Percentiles rank a stretch among this genome's conserved stretches.
These are phyloP conservation scores for Breynia disticha DNA, from an alignment of 441 rosid species.

Conservation along the genomic window DNA sequence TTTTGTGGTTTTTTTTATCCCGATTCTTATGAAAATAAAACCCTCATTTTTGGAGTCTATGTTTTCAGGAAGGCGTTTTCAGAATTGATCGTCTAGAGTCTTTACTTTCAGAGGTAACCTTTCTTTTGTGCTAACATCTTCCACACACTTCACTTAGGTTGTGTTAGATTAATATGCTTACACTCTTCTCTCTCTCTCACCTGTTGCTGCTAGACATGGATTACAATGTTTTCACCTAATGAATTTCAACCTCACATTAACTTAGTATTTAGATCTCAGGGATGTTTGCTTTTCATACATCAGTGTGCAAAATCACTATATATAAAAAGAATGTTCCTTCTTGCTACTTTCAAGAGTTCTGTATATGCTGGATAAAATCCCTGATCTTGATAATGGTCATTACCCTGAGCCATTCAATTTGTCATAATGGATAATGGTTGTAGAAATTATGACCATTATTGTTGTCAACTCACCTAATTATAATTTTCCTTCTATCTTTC, in stretches of 20 bases:
- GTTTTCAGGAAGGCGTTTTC: constrained; percentile 70
- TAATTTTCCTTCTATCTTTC: not conserved
- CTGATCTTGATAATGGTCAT: not conserved
- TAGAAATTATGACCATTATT: not conserved
- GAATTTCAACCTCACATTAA: not conserved
- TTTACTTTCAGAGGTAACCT: constrained; percentile 66
- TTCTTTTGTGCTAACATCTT: constrained; percentile 6
- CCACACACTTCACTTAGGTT: not conserved
- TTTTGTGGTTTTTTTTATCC: not conserved
- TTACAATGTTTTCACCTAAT: not conserved
- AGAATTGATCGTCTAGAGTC: constrained; percentile 94
- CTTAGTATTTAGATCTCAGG: not conserved
- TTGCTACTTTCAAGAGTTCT: not conserved
- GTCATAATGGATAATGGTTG: not conserved
- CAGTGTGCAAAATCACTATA: not conserved
- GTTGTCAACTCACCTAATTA: not conserved
- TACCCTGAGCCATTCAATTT: not conserved
- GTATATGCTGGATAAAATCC: not conserved
- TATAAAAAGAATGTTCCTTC: not conserved
- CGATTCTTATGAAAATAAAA: not conserved
- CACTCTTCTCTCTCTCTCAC: not conserved
- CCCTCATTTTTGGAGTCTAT: constrained; percentile 7
- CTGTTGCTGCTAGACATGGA: not conserved
- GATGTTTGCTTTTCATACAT: not conserved
- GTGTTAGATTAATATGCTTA: not conserved